A percentile compares a stretch with the other conserved stretches of the same genome.
phyloP scores from a whole-genome alignment of 23 red algal species.

The Cyanidiococcus yangmingshanensis region DNA sequence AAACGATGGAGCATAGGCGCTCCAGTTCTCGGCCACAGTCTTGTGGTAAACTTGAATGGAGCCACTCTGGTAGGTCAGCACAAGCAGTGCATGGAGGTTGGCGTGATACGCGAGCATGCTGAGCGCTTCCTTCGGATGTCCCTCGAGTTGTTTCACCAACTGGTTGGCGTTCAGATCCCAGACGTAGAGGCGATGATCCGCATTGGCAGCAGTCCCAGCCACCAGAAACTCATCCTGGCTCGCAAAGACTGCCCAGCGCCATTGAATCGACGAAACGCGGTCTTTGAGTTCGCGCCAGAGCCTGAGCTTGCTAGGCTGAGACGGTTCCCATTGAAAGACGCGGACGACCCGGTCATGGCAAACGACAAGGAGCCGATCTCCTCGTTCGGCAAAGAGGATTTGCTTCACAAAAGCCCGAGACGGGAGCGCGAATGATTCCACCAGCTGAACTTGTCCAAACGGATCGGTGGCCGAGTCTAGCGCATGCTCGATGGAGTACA shows the following conservation, averaged over 20 bases:
- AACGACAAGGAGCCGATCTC: slow-evolving; percentile 1
- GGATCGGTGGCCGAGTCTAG: not conserved
- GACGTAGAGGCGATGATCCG: slow-evolving; percentile 8
- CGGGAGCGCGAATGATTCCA: not conserved
- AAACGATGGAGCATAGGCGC: slow-evolving; percentile 79
- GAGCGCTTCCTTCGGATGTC: not conserved
- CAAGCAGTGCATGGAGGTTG: slow-evolving; percentile 2
- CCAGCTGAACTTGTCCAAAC: not conserved
- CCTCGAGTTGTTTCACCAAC: slow-evolving; percentile 3
- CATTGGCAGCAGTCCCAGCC: not conserved
- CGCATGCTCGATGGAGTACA: not conserved
- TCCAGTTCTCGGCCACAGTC: slow-evolving; percentile 83
- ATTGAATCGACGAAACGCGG: not conserved
- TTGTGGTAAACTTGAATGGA: not conserved
- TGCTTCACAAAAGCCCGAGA: not conserved
- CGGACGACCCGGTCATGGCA: not conserved
- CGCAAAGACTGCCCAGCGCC: slow-evolving; percentile 8
- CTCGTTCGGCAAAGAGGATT: slow-evolving; percentile 9
- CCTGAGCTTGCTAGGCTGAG: not conserved
- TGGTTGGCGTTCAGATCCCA: slow-evolving; percentile 13
- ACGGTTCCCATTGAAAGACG: slow-evolving; percentile 1
- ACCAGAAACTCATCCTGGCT: slow-evolving; percentile 7
- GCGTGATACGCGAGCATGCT: slow-evolving; percentile 10
- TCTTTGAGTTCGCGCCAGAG: slow-evolving; percentile 13
- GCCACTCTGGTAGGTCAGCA: not conserved